A percentile compares a stretch with the other conserved stretches of the same genome.
Conservation (phyloP, 2,329 filamentous ascomycete species). For the Graphiopsis chlorocephala region DNA sequence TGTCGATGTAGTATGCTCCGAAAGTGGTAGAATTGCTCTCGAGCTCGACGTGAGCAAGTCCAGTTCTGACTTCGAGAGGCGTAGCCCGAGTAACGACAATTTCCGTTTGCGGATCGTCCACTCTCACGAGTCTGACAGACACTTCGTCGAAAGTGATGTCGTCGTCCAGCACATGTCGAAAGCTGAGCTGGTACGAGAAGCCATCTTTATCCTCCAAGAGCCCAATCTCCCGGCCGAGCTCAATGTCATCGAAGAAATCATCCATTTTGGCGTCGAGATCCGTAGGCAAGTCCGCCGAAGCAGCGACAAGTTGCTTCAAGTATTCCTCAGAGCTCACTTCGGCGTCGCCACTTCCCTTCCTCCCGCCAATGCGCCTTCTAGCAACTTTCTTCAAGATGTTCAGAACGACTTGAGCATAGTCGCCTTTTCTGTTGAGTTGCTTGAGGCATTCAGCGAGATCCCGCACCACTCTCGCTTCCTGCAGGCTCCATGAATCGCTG, state of each 20-base stretch:
- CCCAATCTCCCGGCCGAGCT: constrained; percentile 64
- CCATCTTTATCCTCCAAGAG: constrained; percentile 67
- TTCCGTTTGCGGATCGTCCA: constrained; percentile 60
- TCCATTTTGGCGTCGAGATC: constrained; percentile 67
- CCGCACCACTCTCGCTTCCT: constrained; percentile 80
- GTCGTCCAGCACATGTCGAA: constrained; percentile 72
- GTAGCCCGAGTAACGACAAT: constrained; percentile 59
- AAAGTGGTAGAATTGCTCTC: constrained; percentile 59
- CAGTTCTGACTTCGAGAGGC: constrained; percentile 52
- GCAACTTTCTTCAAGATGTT: constrained; percentile 69
- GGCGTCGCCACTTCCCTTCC: constrained; percentile 10
- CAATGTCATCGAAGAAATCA: constrained; percentile 70
- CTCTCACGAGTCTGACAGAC: constrained; percentile 61
- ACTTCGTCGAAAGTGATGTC: constrained; percentile 64
- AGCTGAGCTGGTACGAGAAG: constrained; percentile 65
- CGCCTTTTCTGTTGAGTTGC: constrained; percentile 70
- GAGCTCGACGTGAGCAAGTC: constrained; percentile 53
- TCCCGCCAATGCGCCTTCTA: constrained; percentile 13
- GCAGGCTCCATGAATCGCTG: constrained; percentile 70
- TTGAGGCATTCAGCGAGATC: constrained; percentile 83
- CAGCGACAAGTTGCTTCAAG: constrained; percentile 34
- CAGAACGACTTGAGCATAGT: constrained; percentile 74
- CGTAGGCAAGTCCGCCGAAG: constrained; percentile 51
- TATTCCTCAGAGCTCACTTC: neutral
- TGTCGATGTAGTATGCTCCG: constrained; percentile 73